These are phyloP conservation scores for Tetrahymena thermophila DNA, from an alignment of 73 alveolate genomes.

Conservation along the genomic window DNA sequence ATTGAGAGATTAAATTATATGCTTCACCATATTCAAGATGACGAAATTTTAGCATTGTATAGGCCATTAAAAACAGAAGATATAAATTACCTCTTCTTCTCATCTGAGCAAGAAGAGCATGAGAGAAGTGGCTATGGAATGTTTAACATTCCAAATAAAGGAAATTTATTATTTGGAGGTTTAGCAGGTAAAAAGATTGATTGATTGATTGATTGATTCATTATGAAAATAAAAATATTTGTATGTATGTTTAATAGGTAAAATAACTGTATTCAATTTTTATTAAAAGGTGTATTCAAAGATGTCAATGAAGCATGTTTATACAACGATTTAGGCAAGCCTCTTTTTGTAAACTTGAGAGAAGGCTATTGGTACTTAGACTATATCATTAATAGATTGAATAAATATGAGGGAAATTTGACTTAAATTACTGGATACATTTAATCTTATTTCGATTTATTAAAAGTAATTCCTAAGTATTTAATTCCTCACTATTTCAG, in stretches of 20 bases:
- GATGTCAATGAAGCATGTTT: conserved; percentile 27
- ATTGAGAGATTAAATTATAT: not conserved
- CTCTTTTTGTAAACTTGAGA: conserved; percentile 72
- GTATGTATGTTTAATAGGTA: too few relatives aligned
- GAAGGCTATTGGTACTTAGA: conserved; percentile 94
- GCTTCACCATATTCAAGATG: conserved; percentile 8
- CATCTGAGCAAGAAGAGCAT: conserved; percentile 64
- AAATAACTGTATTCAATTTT: not conserved
- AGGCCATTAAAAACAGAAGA: conserved; percentile 55
- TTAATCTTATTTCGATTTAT: not conserved
- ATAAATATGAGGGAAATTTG: not conserved
- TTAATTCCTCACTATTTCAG: conserved; percentile 20
- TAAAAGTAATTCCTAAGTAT: conserved; percentile 3
- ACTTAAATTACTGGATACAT: not conserved
- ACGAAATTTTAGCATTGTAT: conserved; percentile 69
- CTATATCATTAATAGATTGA: conserved; percentile 61
- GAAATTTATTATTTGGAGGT: conserved; percentile 47
- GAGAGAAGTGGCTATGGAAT: conserved; percentile 55
- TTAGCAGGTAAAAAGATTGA: conserved; percentile 27
- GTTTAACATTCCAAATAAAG: conserved; percentile 43
- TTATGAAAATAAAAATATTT: too few relatives aligned
- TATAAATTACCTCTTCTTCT: conserved; percentile 44
- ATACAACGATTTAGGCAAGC: conserved; percentile 28
- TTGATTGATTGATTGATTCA: too few relatives aligned
- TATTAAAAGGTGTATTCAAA: not conserved